A percentile compares a stretch with the other conserved stretches of the same genome.
Evolutionary conservation across 352 stramenopile species (phyloP).

Genomic region (Phytophthora pini): DNA sequence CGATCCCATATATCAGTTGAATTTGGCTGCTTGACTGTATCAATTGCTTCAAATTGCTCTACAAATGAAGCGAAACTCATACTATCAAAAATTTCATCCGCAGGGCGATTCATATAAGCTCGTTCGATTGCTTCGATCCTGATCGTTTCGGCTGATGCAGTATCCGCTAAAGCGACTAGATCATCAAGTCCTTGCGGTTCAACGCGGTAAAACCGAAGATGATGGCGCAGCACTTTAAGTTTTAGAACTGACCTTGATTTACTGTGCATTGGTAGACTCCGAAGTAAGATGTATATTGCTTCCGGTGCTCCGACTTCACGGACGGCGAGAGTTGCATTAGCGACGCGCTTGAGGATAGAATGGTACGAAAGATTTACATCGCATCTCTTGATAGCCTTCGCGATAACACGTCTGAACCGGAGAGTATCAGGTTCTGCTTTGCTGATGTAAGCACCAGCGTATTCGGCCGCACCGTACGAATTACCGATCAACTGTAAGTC

Average conservation of each 20-base stretch:
- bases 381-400: constrained; percentile 12
- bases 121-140: constrained; percentile 10
- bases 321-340: neutral
- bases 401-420: constrained; percentile 14
- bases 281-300: constrained; percentile 3
- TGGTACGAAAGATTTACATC: constrained; percentile 6
- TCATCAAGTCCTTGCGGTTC: neutral
- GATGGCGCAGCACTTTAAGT: constrained; percentile 6
- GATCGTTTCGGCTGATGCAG: neutral
- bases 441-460: constrained; percentile 31
- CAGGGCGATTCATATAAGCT: constrained; percentile 8
- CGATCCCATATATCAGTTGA: neutral
- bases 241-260: constrained; percentile 11
- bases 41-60: neutral
- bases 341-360: constrained; percentile 9
- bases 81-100: neutral
- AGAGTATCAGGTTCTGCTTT: constrained; percentile 16
- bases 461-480: constrained; percentile 29
- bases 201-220: constrained; percentile 11
- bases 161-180: neutral
- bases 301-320: constrained; percentile 1
- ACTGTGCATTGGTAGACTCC: constrained; percentile 9
- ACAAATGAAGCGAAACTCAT: constrained; percentile 9
- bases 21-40: neutral
- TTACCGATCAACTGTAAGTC: too few species aligned